Base-by-base conservation (phyloP, 768 basidiomycete species). In the Tricholoma hemisulphureum region DNA sequence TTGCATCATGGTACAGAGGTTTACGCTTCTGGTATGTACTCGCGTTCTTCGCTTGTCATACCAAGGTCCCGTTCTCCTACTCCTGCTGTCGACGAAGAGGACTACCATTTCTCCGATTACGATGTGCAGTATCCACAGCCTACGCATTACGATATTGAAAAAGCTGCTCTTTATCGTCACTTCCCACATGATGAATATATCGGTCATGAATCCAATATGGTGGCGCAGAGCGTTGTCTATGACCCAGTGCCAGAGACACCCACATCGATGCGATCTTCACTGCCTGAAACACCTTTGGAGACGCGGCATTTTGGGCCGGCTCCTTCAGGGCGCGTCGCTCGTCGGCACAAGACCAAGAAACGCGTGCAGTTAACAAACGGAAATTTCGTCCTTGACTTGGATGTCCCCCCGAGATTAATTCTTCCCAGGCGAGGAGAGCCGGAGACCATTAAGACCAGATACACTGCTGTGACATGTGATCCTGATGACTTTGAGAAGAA, bases 391-490 rank as follows among this genome's bases (percentile, higher is more conserved):
- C 77, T 95, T 14, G 87, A 95, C 62, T 76, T 95, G 56, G 80
- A 84, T 48, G 91, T 97, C 2, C 95, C 95, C 6, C 86, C 91
- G 3, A 89, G 88, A 65, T 78, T 98, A 37, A 83, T 94, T 18
- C 72, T 97, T 58, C 88, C 90, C 28, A 72, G 89, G 65, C 72
- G 80, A 46, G 83, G 88, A 57, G 82, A 88, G 63, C 78, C 83
- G 45, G 91, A 95, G 72, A 91, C 87, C 67, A 84, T 77, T 63
- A 81, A 83, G 67, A 84, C 86, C 21, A 79, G 90, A 58, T 93
- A 88, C 69, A 94, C 95, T 5, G 94, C 93, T 0, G 89, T 95
- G 5, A 97, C 94, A 9, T 93, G 94, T 69, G 93, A 95, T 68
- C 95, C 95, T 1, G 91, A 98, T 67, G 88, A 95, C 31, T 97